Percentiles rank a stretch among this genome's conserved stretches.
These are phyloP conservation scores for Colletotrichum musicola DNA, from an alignment of 2,329 filamentous ascomycete species.

Conservation along the genomic window DNA sequence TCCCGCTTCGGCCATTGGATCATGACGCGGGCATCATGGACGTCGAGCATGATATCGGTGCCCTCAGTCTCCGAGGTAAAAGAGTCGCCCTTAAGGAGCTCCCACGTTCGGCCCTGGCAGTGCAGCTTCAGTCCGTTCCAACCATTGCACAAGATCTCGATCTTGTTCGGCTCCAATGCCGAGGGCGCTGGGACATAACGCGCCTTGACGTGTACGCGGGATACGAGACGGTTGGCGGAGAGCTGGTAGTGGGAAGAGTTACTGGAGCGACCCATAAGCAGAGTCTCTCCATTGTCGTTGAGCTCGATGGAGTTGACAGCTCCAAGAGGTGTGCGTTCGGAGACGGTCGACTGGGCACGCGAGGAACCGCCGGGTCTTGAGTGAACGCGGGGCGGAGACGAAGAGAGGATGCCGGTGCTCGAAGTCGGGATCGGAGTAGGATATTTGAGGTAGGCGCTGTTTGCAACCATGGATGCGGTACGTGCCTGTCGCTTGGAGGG, in stretches of 20 bases:
- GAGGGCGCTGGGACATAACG: conserved; percentile 80
- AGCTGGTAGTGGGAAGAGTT: conserved; percentile 97
- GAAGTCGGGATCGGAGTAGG: conserved; percentile 95
- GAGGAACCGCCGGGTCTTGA: conserved; percentile 24
- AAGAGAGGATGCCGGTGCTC: conserved; percentile 90
- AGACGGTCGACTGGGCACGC: conserved; percentile 69
- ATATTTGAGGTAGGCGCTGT: conserved; percentile 74
- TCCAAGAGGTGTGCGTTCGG: conserved; percentile 86
- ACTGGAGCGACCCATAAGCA: conserved; percentile 93
- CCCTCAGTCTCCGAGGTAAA: conserved; percentile 92
- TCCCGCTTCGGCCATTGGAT: conserved; percentile 84
- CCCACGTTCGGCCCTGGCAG: conserved; percentile 88
- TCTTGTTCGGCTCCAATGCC: conserved; percentile 77
- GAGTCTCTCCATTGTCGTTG: conserved; percentile 81
- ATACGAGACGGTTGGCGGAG: conserved; percentile 91
- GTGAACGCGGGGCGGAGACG: conserved; percentile 76
- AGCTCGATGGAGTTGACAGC: conserved; percentile 87
- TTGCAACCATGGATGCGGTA: conserved; percentile 51
- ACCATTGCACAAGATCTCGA: conserved; percentile 91
- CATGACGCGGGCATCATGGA: conserved; percentile 91
- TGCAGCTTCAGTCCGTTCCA: conserved; percentile 97
- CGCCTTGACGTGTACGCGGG: conserved; percentile 91
- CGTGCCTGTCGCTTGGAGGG: conserved; percentile 75
- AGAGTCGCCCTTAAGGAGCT: conserved; percentile 87
- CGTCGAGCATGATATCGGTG: conserved; percentile 93